These are phyloP conservation scores for Termitomyces sp. DNA, from an alignment of 768 basidiomycete genomes.

Conservation along the genomic window DNA sequence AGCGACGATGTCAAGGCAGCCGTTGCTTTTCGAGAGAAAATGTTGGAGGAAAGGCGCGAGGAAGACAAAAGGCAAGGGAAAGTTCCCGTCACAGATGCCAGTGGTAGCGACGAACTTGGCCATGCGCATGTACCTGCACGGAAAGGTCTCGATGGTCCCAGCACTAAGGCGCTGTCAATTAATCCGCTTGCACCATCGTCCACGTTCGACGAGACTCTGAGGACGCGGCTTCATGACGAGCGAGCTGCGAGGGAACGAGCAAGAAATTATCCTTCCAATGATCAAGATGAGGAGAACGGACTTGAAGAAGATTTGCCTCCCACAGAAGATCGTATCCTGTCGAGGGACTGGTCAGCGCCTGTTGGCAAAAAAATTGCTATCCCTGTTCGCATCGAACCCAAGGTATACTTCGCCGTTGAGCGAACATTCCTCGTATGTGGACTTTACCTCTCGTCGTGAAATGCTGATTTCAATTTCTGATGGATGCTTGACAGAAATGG, in stretches of 20 bases:
- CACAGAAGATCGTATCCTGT: conserved; percentile 50
- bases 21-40: conserved; percentile 78
- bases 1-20: conserved; percentile 76
- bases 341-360: conserved; percentile 71
- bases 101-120: conserved; percentile 6
- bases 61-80: conserved; percentile 22
- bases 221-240: conserved; percentile 53
- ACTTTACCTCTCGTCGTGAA: background rate
- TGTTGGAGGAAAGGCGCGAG: conserved; percentile 47
- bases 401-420: conserved; percentile 96
- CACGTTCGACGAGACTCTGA: conserved; percentile 78
- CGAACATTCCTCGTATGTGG: conserved; percentile 84
- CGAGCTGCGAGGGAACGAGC: conserved; percentile 18
- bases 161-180: conserved; percentile 50
- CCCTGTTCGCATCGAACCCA: conserved; percentile 95
- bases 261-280: conserved; percentile 26
- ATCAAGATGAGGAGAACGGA: conserved; percentile 30
- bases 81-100: conserved; percentile 2
- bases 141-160: conserved; percentile 20
- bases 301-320: conserved; percentile 18
- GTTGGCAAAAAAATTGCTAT: conserved; percentile 87
- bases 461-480: conserved; percentile 5
- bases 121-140: conserved; percentile 20
- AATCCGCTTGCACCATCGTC: conserved; percentile 82
- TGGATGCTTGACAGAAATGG: conserved; percentile 62